Conservation (phyloP, 768 basidiomycete species). For the Termitomyces sp. region DNA sequence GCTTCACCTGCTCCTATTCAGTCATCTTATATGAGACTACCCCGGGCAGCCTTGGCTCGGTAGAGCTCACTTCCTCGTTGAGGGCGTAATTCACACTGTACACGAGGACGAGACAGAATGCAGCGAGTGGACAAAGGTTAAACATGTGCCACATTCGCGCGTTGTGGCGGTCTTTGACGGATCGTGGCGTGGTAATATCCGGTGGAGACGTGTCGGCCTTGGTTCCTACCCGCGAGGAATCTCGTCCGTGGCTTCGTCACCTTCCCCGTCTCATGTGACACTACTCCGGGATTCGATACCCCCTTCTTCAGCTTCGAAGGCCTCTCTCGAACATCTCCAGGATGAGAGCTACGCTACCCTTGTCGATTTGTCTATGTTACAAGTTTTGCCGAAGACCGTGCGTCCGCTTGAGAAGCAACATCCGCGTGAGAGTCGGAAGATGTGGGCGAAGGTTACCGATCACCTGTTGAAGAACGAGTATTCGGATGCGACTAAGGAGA, state of each 20-base stretch:
- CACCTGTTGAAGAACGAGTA: conserved; percentile 80
- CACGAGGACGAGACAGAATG: conserved; percentile 58
- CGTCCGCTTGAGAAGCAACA: conserved; percentile 79
- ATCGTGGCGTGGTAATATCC: conserved; percentile 79
- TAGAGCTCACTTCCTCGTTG: conserved; percentile 76
- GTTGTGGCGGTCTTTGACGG: conserved; percentile 86
- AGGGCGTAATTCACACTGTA: conserved; percentile 88
- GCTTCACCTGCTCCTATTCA: neutral
- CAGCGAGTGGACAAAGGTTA: conserved; percentile 79
- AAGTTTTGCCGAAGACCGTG: conserved; percentile 77
- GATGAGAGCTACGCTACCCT: conserved; percentile 61
- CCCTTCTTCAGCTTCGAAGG: conserved; percentile 38
- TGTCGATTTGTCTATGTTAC: conserved; percentile 71
- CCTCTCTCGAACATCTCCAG: conserved; percentile 37
- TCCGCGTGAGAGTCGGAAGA: conserved; percentile 74
- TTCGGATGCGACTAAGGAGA: conserved; percentile 87
- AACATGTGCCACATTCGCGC: conserved; percentile 79
- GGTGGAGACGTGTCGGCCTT: conserved; percentile 64
- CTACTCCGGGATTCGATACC: conserved; percentile 33
- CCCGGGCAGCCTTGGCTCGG: conserved; percentile 78
- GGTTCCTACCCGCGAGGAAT: conserved; percentile 40
- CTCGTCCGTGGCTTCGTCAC: conserved; percentile 43
- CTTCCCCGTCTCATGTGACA: conserved; percentile 41
- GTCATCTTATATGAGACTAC: neutral
- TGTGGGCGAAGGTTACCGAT: conserved; percentile 85